Base-by-base conservation (phyloP, 192 early-diverging fungal species). In the Gryganskiella cystojenkinii region DNA sequence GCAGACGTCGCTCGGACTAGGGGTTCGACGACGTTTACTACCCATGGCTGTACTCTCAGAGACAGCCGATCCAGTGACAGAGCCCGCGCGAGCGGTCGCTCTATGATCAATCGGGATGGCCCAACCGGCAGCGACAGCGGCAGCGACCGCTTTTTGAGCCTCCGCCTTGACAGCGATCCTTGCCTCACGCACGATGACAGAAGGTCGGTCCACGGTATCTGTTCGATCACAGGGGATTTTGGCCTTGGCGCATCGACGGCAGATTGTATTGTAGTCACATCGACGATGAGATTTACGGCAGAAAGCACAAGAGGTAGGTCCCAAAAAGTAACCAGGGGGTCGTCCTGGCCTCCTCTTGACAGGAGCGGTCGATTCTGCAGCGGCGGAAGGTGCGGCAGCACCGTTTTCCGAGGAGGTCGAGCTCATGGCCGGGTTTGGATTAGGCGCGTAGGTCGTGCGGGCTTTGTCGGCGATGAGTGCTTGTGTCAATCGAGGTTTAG, bases 151-250 rank as follows among this genome's bases (percentile, higher is more conserved):
- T 0, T 59, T 66, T 0, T 58, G 65, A 0, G 67, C 74, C 20
- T 68, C 74, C 0, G 74, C 74, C 20, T 61, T 63, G 35, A 58
- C 66, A 7, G 67, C 59, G 22, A 62, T 55, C 19, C 66, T 67
- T 11, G 74, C 74, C 22, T 67, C 74, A 10, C 74, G 59, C 15
- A 78, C 74, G 53, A 78, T 78, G 13, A 78, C 61, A 3, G 61
- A 57, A 19, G 74, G 74, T 43, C 74, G 65, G n/a, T 78, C 74
- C 28, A 78, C 74, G 6, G 74, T 78, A 25, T 65, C 74, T 15
- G 60, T 69, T 13, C 74, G 66, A 28, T 78, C 74, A 25, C 74
- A 78, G 22, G 66, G 74, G 20, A 78, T 78, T 27, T 78, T 78
- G 10, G 74, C 74, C 51, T 78, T 78, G 55, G 60, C 52, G 56